Percentiles rank a stretch among this genome's conserved stretches.
Evolutionary conservation across 179 eudicot species (phyloP).

Genomic region (Vitellaria paradoxa): DNA sequence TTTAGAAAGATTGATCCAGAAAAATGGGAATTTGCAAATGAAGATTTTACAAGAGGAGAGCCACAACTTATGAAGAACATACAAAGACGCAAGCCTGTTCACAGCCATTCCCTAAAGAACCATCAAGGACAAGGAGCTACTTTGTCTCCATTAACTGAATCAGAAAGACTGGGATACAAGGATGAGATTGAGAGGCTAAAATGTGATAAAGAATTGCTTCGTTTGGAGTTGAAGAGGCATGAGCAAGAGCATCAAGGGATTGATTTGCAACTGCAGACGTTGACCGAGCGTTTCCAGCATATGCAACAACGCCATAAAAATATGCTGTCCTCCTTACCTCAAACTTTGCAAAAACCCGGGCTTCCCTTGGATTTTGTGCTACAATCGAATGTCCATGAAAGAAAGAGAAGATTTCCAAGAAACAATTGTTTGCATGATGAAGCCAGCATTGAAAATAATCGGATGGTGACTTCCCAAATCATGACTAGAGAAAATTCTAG

Average conservation of each 20-base stretch:
- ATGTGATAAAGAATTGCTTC: conserved; percentile 43
- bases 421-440: conserved; percentile 36
- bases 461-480: conserved; percentile 15
- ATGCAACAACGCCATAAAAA: conserved; percentile 43
- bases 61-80: conserved; percentile 71
- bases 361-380: conserved; percentile 33
- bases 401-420: conserved; percentile 63
- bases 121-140: conserved; percentile 43
- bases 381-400: conserved; percentile 41
- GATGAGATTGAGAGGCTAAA: conserved; percentile 56
- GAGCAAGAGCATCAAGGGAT: conserved; percentile 39
- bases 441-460: conserved; percentile 32
- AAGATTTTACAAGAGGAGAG: conserved; percentile 74
- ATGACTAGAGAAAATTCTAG: conserved; percentile 37
- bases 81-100: conserved; percentile 81
- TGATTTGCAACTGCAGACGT: conserved; percentile 34
- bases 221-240: conserved; percentile 48
- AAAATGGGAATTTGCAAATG: conserved; percentile 84
- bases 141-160: conserved; percentile 46
- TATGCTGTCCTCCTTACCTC: conserved; percentile 42
- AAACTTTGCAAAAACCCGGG: conserved; percentile 42
- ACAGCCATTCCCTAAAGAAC: conserved; percentile 67
- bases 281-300: conserved; percentile 46
- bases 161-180: conserved; percentile 56
- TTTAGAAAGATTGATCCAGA: conserved; percentile 86